Percentiles rank a stretch among this genome's conserved stretches.
These are phyloP conservation scores for Reutealis trisperma DNA, from an alignment of 345 rosid genomes.

Conservation along the genomic window DNA sequence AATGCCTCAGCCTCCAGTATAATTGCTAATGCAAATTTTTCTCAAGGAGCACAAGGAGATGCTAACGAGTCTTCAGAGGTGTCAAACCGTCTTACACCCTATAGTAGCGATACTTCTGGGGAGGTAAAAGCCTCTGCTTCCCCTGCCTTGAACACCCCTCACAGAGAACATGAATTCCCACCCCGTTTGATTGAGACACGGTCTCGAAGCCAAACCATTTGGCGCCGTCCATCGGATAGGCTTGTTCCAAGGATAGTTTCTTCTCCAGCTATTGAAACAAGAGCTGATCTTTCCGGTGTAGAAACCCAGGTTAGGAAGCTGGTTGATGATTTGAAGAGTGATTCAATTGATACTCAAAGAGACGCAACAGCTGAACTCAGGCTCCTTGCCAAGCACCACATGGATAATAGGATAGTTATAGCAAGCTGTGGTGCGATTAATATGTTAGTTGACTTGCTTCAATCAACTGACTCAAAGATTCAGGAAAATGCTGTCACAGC, in stretches of 20 bases:
- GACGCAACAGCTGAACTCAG: constrained; percentile 61
- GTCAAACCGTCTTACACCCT: constrained; percentile 55
- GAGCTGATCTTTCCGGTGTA: constrained; percentile 74
- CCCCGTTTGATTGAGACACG: constrained; percentile 58
- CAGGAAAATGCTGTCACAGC: constrained; percentile 89
- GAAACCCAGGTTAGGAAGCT: constrained; percentile 69
- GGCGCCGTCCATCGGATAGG: constrained; percentile 83
- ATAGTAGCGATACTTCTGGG: constrained; percentile 78
- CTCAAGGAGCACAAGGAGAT: constrained; percentile 51
- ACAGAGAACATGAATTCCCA: constrained; percentile 59
- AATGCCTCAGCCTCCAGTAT: constrained; percentile 59
- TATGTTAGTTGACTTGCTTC: constrained; percentile 61
- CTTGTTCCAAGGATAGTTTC: constrained; percentile 70
- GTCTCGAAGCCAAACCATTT: constrained; percentile 55
- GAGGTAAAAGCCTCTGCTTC: constrained; percentile 70
- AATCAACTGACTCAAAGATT: constrained; percentile 50
- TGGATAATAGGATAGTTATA: constrained; percentile 75
- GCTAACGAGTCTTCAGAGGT: constrained; percentile 58
- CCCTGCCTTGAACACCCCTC: constrained; percentile 37
- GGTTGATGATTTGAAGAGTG: constrained; percentile 61
- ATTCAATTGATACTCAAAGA: constrained; percentile 61
- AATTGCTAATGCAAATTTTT: constrained; percentile 47
- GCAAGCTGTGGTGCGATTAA: constrained; percentile 72
- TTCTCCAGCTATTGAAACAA: constrained; percentile 57
- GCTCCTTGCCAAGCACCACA: constrained; percentile 72